Conservation (phyloP, 1,284 basidiomycete genomes). For the Laetiporus sulphureus region DNA sequence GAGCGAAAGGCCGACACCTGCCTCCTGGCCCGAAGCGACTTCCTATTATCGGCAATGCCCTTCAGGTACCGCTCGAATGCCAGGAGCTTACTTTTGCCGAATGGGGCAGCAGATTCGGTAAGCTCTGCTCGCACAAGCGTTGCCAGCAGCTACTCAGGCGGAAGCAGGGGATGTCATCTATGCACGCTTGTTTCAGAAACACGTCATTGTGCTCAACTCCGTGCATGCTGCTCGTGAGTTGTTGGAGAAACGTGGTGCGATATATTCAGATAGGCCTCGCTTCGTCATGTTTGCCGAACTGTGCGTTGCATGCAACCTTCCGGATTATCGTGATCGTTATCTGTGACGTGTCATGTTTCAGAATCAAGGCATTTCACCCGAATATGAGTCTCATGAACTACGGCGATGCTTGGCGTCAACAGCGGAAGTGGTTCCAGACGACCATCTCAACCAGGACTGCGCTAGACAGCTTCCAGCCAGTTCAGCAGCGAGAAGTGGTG, state of each 20-base stretch:
- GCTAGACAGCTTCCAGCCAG: slow-evolving; percentile 13
- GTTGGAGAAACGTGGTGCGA: slow-evolving; percentile 33
- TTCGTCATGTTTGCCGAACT: not conserved
- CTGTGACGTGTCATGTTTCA: not conserved
- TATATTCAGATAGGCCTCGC: slow-evolving; percentile 31
- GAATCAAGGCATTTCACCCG: not conserved
- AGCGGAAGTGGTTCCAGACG: slow-evolving; percentile 24
- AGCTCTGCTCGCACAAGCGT: no score
- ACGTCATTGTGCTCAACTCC: slow-evolving; percentile 32
- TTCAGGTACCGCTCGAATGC: not conserved
- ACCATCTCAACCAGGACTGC: slow-evolving; percentile 18
- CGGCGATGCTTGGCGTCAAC: slow-evolving; percentile 23
- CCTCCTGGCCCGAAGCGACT: not conserved
- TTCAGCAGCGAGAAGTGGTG: not conserved
- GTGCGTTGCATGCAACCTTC: not conserved
- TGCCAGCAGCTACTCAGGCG: no score
- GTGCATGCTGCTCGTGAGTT: slow-evolving; percentile 29
- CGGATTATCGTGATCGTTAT: not conserved
- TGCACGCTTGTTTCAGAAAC: slow-evolving; percentile 27
- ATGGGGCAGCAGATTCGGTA: slow-evolving; percentile 19
- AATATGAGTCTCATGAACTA: slow-evolving; percentile 12
- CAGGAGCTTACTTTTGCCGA: not conserved
- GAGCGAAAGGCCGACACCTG: not conserved
- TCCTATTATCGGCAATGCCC: not conserved
- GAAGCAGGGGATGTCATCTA: slow-evolving; percentile 25